Evolutionary conservation across 2,329 filamentous ascomycete genomes (phyloP), one percentile per base, ranked within the genome.

Genomic region (Aspergillus unguis): DNA sequence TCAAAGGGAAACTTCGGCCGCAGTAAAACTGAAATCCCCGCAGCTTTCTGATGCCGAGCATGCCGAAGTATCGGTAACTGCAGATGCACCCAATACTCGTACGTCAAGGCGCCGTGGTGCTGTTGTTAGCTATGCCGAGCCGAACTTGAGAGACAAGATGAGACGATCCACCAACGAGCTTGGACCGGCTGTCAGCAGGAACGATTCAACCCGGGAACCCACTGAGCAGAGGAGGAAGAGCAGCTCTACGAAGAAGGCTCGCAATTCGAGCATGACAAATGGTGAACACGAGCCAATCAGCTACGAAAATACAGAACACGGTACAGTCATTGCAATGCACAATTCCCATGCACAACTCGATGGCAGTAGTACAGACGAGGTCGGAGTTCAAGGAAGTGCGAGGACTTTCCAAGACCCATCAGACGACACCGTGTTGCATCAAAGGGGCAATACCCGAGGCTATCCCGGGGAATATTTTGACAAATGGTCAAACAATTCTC

Each of bases 101-200:
- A 81, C 83, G 25, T 86, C 85, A 60, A 78, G 89, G 59, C 81
- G 89, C 58, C 82, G 83, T 44, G 79, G 86, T 62, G 75, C 82
- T 8, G 79, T 84, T 45, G 81, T 94, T 56, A 92, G 87, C 74
- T 94, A 94, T 68, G 87, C 88, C 8, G 88, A 92, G 68, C 89
- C 89, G 1, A 92, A 88, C 63, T 76, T 94, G 38, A 81, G 87
- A 56, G 87, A 86, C 65, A 94, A 94, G 73, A 92, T 94, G 88
- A 82, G 89, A 53, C 81, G 89, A 54, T 88, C 89, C 25, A 88
- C 86, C 1, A 89, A 89, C 65, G 84, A 89, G 58, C 71, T 92
- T 7, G 82, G 86, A 33, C 87, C 91, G 67, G 88, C 88, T 1
- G 88, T 92, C 10, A 72, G 80, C 8, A 81, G 65, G 48, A 60